Evolutionary conservation across 805 yeast genomes (phyloP).

Genomic region (Debaryomyces tyrocola): DNA sequence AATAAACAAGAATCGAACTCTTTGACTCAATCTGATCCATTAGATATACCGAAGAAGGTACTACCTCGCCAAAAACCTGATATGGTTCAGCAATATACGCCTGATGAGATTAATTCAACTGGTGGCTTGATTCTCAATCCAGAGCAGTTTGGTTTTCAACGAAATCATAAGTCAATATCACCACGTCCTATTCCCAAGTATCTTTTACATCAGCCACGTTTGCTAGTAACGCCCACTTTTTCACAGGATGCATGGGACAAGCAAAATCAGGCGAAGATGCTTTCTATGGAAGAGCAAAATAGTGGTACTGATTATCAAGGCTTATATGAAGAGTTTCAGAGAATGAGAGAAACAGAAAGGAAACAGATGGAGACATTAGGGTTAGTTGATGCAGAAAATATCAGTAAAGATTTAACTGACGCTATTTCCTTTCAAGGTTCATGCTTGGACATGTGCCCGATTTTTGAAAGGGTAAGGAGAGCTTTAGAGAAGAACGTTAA

Average conservation of each 20-base stretch:
- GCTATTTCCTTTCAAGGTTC: slow-evolving; percentile 88
- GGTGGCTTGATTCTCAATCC: slow-evolving; percentile 35
- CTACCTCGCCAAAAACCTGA: slow-evolving; percentile 20
- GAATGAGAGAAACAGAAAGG: slow-evolving; percentile 74
- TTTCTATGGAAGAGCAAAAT: slow-evolving; percentile 45
- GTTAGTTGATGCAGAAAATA: slow-evolving; percentile 83
- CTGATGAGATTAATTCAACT: slow-evolving; percentile 19
- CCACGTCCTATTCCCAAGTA: slow-evolving; percentile 37
- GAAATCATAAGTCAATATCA: slow-evolving; percentile 3
- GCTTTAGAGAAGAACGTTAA: slow-evolving; percentile 85
- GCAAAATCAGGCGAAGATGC: slow-evolving; percentile 66
- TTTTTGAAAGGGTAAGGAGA: slow-evolving; percentile 86
- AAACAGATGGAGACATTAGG: slow-evolving; percentile 75
- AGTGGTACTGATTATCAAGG: slow-evolving; percentile 61
- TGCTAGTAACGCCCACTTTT: slow-evolving; percentile 32
- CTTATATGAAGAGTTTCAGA: slow-evolving; percentile 72
- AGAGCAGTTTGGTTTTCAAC: slow-evolving; percentile 27
- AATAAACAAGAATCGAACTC: not conserved
- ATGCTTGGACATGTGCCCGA: slow-evolving; percentile 93
- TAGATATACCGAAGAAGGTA: slow-evolving; percentile 17
- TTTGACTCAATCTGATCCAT: slow-evolving; percentile 5
- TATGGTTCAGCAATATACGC: slow-evolving; percentile 17
- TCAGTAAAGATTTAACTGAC: slow-evolving; percentile 77
- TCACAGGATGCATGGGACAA: slow-evolving; percentile 64
- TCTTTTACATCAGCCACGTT: slow-evolving; percentile 34